Conservation (phyloP, 495 filamentous ascomycete species). For the Hyaloscypha hepaticicola region DNA sequence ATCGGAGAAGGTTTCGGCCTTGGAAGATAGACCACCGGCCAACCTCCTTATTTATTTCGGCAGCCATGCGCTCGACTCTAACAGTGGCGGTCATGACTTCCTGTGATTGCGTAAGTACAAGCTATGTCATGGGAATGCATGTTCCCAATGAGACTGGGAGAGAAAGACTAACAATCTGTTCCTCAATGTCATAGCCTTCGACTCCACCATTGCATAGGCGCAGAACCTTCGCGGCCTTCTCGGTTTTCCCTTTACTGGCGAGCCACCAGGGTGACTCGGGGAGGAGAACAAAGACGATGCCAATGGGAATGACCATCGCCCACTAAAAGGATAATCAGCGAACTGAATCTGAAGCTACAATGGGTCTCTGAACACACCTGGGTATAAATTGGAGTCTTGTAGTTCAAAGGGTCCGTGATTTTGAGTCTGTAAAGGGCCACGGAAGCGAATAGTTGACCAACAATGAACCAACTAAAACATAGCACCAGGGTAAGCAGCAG, state of each 20-base stretch:
- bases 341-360: background rate
- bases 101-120: constrained; percentile 28
- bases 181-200: constrained; percentile 29
- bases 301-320: constrained; percentile 19
- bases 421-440: constrained; percentile 39
- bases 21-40: constrained; percentile 39
- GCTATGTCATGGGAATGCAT: background rate
- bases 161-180: constrained; percentile 34
- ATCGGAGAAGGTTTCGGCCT: constrained; percentile 41
- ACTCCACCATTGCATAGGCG: constrained; percentile 34
- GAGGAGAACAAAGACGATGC: constrained; percentile 41
- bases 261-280: constrained; percentile 52
- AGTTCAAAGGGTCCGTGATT: constrained; percentile 34
- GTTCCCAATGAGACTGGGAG: constrained; percentile 18
- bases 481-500: background rate
- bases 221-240: constrained; percentile 48
- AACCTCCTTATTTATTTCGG: constrained; percentile 34
- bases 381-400: constrained; percentile 42
- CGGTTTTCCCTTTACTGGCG: constrained; percentile 55
- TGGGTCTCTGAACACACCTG: constrained; percentile 33
- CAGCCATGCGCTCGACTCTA: constrained; percentile 34
- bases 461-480: constrained; percentile 39
- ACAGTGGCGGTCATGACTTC: constrained; percentile 32
- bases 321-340: constrained; percentile 7
- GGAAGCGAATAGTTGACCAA: constrained; percentile 43